Evolutionary conservation across 2,329 filamentous ascomycete genomes (phyloP).

Genomic region (Nemania sp.): DNA sequence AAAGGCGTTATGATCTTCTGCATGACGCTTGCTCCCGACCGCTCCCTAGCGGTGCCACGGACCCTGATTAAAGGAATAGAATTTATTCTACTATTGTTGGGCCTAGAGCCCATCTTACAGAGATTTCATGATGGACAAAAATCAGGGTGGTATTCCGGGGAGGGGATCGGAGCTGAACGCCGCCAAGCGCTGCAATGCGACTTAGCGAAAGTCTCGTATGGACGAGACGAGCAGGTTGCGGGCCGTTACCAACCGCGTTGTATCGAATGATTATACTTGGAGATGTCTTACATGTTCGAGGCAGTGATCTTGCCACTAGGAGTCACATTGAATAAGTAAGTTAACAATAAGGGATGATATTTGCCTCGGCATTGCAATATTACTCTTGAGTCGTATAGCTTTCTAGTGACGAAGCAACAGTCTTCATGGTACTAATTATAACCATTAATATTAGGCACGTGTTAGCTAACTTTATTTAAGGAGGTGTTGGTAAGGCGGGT

Average conservation of each 20-base stretch:
- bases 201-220: slow-evolving; percentile 8
- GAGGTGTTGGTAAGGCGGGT: background rate
- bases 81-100: background rate
- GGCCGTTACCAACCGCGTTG: slow-evolving; percentile 11
- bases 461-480: background rate
- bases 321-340: background rate
- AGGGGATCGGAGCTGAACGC: slow-evolving; percentile 33
- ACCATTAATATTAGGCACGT: background rate
- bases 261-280: slow-evolving; percentile 13
- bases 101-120: slow-evolving; percentile 3
- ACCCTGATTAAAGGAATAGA: background rate
- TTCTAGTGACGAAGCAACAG: background rate
- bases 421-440: background rate
- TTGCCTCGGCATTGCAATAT: background rate
- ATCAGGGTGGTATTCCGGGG: slow-evolving; percentile 23
- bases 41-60: background rate
- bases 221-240: background rate
- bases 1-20: slow-evolving; percentile 25
- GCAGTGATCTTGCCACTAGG: background rate
- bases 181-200: slow-evolving; percentile 28
- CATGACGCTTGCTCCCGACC: slow-evolving; percentile 22
- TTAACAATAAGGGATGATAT: background rate
- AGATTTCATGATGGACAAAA: background rate
- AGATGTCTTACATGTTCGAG: slow-evolving; percentile 1
- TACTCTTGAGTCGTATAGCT: slow-evolving; percentile 6